These are phyloP conservation scores for Zygosaccharomyces pseudobailii DNA, from an alignment of 1,139 yeast genomes.

Conservation along the genomic window DNA sequence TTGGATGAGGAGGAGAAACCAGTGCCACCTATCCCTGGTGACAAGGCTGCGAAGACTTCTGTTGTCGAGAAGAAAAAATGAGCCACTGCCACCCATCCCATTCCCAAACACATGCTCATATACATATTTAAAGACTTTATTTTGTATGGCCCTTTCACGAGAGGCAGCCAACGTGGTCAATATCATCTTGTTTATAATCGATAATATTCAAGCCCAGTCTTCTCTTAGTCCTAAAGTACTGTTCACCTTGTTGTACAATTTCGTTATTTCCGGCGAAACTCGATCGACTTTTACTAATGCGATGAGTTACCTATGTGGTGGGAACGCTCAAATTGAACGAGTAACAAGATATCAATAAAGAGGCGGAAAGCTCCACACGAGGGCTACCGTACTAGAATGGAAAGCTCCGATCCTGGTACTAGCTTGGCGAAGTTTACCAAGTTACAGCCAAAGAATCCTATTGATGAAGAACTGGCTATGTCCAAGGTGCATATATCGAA, in stretches of 20 bases:
- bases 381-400: background rate
- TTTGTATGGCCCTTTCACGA: background rate
- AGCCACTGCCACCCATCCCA: background rate
- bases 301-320: background rate
- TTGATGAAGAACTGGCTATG: conserved; percentile 11
- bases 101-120: background rate
- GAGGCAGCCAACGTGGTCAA: background rate
- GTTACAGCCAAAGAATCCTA: conserved; percentile 11
- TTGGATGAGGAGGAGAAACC: conserved; percentile 64
- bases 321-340: background rate
- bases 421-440: conserved; percentile 10
- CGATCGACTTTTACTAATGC: background rate
- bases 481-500: conserved; percentile 21
- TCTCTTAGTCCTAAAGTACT: background rate
- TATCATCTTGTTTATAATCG: background rate
- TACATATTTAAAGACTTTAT: conserved; percentile 3
- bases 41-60: conserved; percentile 21
- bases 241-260: background rate
- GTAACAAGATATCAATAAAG: background rate
- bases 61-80: conserved; percentile 15
- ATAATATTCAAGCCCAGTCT: background rate
- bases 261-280: background rate
- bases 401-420: conserved; percentile 1
- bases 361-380: background rate
- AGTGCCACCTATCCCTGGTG: conserved; percentile 22